A percentile compares a stretch with the other conserved stretches of the same genome.
phyloP scores from a whole-genome alignment of 2,329 filamentous ascomycete species.

The Hyphodiscus sp. region DNA sequence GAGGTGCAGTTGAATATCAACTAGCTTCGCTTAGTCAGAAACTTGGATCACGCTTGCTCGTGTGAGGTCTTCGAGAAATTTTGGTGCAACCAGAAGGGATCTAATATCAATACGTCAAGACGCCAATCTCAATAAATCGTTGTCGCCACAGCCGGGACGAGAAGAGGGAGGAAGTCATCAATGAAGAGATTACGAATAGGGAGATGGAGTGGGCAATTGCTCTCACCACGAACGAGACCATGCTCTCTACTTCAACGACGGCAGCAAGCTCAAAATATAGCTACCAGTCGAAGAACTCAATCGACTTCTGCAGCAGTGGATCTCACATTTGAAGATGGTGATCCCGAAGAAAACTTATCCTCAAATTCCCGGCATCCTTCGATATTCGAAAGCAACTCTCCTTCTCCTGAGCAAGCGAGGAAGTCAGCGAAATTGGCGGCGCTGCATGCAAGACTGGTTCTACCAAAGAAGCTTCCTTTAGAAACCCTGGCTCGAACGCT shows the following conservation, averaged over 20 bases:
- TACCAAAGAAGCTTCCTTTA: slow-evolving; percentile 75
- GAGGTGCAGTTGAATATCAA: not conserved
- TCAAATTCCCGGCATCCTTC: slow-evolving; percentile 32
- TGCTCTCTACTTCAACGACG: slow-evolving; percentile 32
- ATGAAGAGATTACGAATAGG: slow-evolving; percentile 59
- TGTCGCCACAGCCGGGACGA: slow-evolving; percentile 4
- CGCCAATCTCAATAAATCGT: slow-evolving; percentile 9
- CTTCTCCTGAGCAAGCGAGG: slow-evolving; percentile 58
- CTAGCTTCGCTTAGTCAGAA: not conserved
- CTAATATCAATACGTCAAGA: slow-evolving; percentile 9
- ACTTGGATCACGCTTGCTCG: slow-evolving; percentile 7
- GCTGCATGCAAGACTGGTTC: slow-evolving; percentile 79
- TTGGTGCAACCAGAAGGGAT: slow-evolving; percentile 11
- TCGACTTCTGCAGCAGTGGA: slow-evolving; percentile 15
- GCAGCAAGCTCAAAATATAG: slow-evolving; percentile 25
- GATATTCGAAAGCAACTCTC: slow-evolving; percentile 41
- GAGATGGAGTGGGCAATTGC: slow-evolving; percentile 54
- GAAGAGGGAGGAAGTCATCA: slow-evolving; percentile 14
- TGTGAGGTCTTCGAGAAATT: slow-evolving; percentile 18
- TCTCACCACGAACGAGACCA: slow-evolving; percentile 37
- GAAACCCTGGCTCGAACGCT: slow-evolving; percentile 82
- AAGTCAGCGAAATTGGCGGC: slow-evolving; percentile 85
- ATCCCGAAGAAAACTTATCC: slow-evolving; percentile 1
- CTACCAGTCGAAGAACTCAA: slow-evolving; percentile 22
- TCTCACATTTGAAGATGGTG: slow-evolving; percentile 24